Percentiles rank a stretch among this genome's conserved stretches.
Evolutionary conservation across 1,284 basidiomycete genomes (phyloP).

Genomic region (Ceratobasidium sp.): DNA sequence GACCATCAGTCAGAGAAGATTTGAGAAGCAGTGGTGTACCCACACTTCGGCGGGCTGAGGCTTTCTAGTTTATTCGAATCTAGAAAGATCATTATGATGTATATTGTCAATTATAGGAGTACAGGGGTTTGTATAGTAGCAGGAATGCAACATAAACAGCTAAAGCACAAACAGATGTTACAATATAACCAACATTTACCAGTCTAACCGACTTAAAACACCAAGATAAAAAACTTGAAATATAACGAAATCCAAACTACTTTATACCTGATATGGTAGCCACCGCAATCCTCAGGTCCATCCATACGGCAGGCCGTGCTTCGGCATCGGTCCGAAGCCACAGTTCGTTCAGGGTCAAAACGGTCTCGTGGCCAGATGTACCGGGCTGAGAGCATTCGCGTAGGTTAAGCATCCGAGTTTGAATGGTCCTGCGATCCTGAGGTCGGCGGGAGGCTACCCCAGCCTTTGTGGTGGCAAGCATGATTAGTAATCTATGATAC

Average conservation of each 20-base stretch:
- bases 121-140: background rate
- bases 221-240: background rate
- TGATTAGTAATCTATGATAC: background rate
- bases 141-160: background rate
- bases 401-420: slow-evolving; percentile 4
- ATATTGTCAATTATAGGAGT: background rate
- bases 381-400: slow-evolving; percentile 26
- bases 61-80: no score
- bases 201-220: background rate
- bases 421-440: slow-evolving; percentile 16
- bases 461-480: background rate
- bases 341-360: background rate
- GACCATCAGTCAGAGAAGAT: no score
- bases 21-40: no score
- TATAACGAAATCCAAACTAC: background rate
- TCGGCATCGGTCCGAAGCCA: slow-evolving; percentile 21
- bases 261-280: background rate
- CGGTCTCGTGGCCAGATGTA: slow-evolving; percentile 3
- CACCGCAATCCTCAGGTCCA: slow-evolving; percentile 19
- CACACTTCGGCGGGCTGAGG: no score
- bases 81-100: no score
- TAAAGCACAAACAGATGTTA: background rate
- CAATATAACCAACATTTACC: no score
- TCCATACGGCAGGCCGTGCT: slow-evolving; percentile 14
- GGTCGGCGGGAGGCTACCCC: slow-evolving; percentile 18